phyloP scores from a whole-genome alignment of 169 alveolate species.

The Babesia sp. region DNA sequence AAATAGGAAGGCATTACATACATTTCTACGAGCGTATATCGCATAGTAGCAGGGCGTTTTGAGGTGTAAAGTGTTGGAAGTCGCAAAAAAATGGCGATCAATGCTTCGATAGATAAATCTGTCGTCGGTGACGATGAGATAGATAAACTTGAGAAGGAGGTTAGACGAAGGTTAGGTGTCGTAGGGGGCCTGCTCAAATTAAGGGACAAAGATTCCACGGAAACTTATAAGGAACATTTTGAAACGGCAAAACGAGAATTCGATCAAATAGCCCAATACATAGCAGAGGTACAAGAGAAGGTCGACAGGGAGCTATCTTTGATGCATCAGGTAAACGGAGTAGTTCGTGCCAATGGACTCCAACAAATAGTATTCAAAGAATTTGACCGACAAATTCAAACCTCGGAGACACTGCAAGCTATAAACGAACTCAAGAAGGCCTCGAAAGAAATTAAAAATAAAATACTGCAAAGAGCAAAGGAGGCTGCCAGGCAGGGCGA shows the following conservation, averaged over 20 bases:
- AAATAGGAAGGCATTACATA: too few relatives aligned
- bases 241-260: conserved; percentile 9
- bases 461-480: background rate
- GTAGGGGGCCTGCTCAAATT: conserved; percentile 50
- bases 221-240: conserved; percentile 9
- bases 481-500: background rate
- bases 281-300: conserved; percentile 19
- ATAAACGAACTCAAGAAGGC: conserved; percentile 6
- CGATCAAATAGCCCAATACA: conserved; percentile 15
- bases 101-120: too few relatives aligned
- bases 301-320: conserved; percentile 39
- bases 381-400: conserved; percentile 1
- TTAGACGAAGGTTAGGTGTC: conserved; percentile 17
- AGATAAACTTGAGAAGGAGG: conserved; percentile 39
- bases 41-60: too few relatives aligned
- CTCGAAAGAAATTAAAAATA: background rate
- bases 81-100: too few relatives aligned
- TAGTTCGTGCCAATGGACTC: conserved; percentile 8
- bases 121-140: conserved; percentile 11
- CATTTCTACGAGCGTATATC: too few relatives aligned
- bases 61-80: too few relatives aligned
- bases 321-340: conserved; percentile 26
- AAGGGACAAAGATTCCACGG: background rate
- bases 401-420: conserved; percentile 11
- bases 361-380: conserved; percentile 5